Evolutionary conservation across 2,329 filamentous ascomycete genomes (phyloP), one percentile per base, ranked within the genome.

Genomic region (Xylariales sp.): DNA sequence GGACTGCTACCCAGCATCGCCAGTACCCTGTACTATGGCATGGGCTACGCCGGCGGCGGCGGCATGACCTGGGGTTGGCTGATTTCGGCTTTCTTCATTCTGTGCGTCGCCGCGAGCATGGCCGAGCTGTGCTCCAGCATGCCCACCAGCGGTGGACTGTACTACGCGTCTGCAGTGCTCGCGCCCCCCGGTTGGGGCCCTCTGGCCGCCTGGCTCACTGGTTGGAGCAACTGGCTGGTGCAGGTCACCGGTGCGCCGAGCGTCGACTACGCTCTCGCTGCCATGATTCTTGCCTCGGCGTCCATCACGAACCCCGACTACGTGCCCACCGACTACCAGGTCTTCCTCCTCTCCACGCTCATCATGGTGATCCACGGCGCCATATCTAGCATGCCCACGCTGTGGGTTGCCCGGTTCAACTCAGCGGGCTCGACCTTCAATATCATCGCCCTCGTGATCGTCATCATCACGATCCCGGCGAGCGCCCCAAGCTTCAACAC

Each of bases 1-100:
- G 84, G 84, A 2, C 57, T 88, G 32, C 59, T 88, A 34, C 84
- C 83, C 0, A 84, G 78, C 43, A 85, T 88, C 50, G 83, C 83
- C 1, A 81, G 74, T 45, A 88, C 83, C 0, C 60, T 88, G 46
- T 82, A 73, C 52, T 88, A 86, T 69, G 83, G 83, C 47, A 77
- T 80, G 62, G 69, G 70, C 29, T 63, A 62, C 19, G n/a, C n/a
- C n/a, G n/a, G n/a, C n/a, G 52, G 55, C 24, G 56, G 55, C 18
- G 79, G 79, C 17, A 85, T 86, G 79, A 81, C 80, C 3, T 88
- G 83, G 83, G 84, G 83, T 5, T 88, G 84, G 83, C 61, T 87
- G 19, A 67, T 88, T 30, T 81, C 81, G 33, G 84, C 86, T 74
- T 48, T 81, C 5, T 85, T 85, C 28, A 85, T 88, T 25, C 76